Conservation (phyloP, 2,329 filamentous ascomycete species). For the Elsinoe arachidis region DNA sequence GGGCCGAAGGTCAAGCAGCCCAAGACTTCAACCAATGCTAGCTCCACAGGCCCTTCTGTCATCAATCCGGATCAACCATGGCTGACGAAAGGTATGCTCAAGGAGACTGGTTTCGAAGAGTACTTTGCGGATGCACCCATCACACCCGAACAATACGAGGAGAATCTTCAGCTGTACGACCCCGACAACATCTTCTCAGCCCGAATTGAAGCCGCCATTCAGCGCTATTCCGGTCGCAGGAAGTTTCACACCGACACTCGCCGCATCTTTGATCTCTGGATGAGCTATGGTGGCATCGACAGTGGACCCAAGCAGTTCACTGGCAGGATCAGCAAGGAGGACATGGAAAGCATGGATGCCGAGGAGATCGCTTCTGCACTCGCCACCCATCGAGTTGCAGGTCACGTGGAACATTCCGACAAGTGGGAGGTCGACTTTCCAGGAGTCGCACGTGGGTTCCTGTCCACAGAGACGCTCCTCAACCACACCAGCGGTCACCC, state of each 20-base stretch:
- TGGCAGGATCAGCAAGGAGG: conserved; percentile 48
- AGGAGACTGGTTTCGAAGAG: conserved; percentile 48
- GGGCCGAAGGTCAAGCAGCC: conserved; percentile 20
- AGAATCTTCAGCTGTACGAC: conserved; percentile 63
- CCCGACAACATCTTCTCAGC: conserved; percentile 42
- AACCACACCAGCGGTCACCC: neutral
- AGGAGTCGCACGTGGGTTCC: conserved; percentile 65
- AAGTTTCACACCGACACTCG: conserved; percentile 58
- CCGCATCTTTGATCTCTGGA: conserved; percentile 67
- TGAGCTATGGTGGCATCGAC: conserved; percentile 75
- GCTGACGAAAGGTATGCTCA: conserved; percentile 34
- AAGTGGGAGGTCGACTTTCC: conserved; percentile 74
- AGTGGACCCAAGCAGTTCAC: conserved; percentile 53
- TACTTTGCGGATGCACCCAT: conserved; percentile 73
- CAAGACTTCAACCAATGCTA: neutral
- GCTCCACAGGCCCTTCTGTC: neutral
- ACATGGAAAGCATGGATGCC: conserved; percentile 53
- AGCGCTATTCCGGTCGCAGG: conserved; percentile 68
- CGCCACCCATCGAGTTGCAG: conserved; percentile 49
- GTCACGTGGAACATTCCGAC: conserved; percentile 33
- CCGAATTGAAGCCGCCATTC: conserved; percentile 77
- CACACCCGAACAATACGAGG: conserved; percentile 57
- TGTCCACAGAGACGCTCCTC: conserved; percentile 33
- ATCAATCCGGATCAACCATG: conserved; percentile 20
- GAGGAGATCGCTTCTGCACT: conserved; percentile 56